These are phyloP conservation scores for Ulvella scutata DNA, from an alignment of 139 green algal genomes.

Conservation along the genomic window DNA sequence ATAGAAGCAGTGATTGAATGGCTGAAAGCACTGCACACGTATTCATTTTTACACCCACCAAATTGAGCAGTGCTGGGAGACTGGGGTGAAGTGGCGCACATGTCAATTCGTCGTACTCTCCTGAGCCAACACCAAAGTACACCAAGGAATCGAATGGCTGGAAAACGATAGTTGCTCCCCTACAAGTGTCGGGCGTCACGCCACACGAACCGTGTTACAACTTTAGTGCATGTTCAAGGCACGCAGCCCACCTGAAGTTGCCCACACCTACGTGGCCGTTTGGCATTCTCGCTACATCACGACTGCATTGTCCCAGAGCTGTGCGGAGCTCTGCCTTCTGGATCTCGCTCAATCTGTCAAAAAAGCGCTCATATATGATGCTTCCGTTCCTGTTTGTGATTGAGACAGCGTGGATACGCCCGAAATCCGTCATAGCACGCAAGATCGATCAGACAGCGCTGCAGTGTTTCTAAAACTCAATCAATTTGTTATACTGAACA, in stretches of 20 bases:
- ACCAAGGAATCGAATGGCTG: conserved; percentile 33
- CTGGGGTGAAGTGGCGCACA: conserved; percentile 17
- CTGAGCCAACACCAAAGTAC: conserved; percentile 46
- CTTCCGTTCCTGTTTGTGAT: background rate
- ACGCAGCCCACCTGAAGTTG: conserved; percentile 31
- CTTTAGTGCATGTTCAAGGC: conserved; percentile 22
- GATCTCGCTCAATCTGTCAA: conserved; percentile 39
- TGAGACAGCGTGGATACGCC: background rate
- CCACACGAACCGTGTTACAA: background rate
- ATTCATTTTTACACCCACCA: background rate
- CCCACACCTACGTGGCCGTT: conserved; percentile 39
- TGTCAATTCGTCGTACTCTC: conserved; percentile 58
- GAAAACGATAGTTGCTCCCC: conserved; percentile 27
- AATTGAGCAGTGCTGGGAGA: background rate
- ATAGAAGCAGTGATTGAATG: conserved; percentile 28
- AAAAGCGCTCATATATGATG: conserved; percentile 60
- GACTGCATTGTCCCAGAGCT: conserved; percentile 27
- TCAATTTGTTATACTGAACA: too few species aligned
- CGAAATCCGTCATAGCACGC: background rate
- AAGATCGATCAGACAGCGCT: too few species aligned
- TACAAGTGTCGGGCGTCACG: conserved; percentile 1
- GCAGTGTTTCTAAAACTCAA: too few species aligned
- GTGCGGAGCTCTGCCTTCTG: conserved; percentile 53
- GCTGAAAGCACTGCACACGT: conserved; percentile 31
- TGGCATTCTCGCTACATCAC: conserved; percentile 6